Evolutionary conservation across 768 basidiomycete genomes (phyloP).

Genomic region (Fomitopsis serialis): DNA sequence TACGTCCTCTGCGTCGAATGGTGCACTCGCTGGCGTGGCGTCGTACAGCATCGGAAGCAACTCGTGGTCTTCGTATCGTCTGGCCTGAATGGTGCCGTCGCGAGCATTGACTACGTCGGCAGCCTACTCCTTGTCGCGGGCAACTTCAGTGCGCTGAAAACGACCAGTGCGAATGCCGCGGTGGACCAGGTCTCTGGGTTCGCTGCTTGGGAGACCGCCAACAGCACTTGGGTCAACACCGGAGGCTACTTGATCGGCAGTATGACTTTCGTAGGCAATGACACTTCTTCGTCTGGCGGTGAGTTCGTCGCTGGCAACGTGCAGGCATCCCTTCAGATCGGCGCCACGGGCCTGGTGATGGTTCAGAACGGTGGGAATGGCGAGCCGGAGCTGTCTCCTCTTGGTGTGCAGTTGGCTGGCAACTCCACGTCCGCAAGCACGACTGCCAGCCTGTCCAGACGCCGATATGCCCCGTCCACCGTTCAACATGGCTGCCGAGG

Average conservation of each 20-base stretch:
- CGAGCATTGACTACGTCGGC: conserved; percentile 45
- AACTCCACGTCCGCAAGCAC: conserved; percentile 23
- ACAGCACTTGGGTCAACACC: conserved; percentile 61
- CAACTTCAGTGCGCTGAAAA: conserved; percentile 56
- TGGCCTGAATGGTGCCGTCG: conserved; percentile 77
- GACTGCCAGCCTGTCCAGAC: conserved; percentile 24
- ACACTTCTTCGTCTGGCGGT: conserved; percentile 41
- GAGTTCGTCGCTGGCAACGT: conserved; percentile 74
- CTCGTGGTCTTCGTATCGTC: conserved; percentile 64
- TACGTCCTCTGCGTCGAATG: conserved; percentile 49
- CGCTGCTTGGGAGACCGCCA: conserved; percentile 65
- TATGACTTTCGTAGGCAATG: conserved; percentile 66
- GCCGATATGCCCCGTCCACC: conserved; percentile 33
- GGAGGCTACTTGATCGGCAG: conserved; percentile 71
- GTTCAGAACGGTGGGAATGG: conserved; percentile 59
- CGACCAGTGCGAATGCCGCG: conserved; percentile 20
- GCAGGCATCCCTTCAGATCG: conserved; percentile 49
- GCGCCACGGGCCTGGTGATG: conserved; percentile 76
- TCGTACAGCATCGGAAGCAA: conserved; percentile 62
- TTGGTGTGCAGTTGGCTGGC: conserved; percentile 51
- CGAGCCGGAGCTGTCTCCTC: conserved; percentile 52
- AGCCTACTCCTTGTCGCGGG: conserved; percentile 63
- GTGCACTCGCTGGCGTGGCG: conserved; percentile 55
- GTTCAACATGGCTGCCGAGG: conserved; percentile 45
- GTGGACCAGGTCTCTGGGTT: conserved; percentile 41